phyloP scores from a whole-genome alignment of 2,329 filamentous ascomycete species.

The Chalaropsis ovoidea region DNA sequence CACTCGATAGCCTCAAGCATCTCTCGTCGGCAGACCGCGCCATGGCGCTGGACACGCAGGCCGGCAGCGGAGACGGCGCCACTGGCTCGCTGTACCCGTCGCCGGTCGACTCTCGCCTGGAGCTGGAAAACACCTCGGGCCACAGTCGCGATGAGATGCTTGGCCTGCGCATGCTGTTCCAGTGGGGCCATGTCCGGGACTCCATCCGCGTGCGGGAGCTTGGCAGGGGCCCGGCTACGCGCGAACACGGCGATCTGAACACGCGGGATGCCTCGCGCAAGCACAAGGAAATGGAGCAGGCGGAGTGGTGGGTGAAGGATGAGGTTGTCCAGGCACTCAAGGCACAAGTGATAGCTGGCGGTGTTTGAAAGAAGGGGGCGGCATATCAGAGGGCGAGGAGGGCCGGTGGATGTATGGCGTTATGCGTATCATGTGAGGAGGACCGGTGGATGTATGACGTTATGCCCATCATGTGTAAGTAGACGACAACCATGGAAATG shows the following conservation, averaged over 20 bases:
- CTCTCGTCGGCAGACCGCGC: conserved; percentile 58
- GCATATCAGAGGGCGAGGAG: too few species aligned
- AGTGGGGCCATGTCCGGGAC: conserved; percentile 36
- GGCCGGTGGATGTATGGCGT: not conserved
- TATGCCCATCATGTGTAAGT: not conserved
- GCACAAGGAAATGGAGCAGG: conserved; percentile 29
- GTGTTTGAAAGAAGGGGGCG: not conserved
- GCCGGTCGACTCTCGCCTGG: conserved; percentile 60
- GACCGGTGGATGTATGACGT: not conserved
- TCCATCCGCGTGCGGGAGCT: conserved; percentile 7
- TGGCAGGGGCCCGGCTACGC: conserved; percentile 28
- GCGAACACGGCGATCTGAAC: conserved; percentile 27
- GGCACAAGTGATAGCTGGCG: conserved; percentile 35
- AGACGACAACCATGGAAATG: too few species aligned
- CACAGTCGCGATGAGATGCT: conserved; percentile 38
- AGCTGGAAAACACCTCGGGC: conserved; percentile 46
- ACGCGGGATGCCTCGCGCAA: conserved; percentile 26
- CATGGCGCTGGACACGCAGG: conserved; percentile 46
- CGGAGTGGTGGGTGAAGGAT: conserved; percentile 47
- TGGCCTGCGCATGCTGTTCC: conserved; percentile 45
- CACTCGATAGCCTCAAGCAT: conserved; percentile 44
- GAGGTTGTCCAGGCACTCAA: conserved; percentile 47
- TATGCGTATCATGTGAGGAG: not conserved
- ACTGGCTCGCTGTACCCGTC: conserved; percentile 30
- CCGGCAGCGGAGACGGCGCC: conserved; percentile 41